Evolutionary conservation across 768 basidiomycete genomes (phyloP).

Genomic region (Boletus edulis): DNA sequence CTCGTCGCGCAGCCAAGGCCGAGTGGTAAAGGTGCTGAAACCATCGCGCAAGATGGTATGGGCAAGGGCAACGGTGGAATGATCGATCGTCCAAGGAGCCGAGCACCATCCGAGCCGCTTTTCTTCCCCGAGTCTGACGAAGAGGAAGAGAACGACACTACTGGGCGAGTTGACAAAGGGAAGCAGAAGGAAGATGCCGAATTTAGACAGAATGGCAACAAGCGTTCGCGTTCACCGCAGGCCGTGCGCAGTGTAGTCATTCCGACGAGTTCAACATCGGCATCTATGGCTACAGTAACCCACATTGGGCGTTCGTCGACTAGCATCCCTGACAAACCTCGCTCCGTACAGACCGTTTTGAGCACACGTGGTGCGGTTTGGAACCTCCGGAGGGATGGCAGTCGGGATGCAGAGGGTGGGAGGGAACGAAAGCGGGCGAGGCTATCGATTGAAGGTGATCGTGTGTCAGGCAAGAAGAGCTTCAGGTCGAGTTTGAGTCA

Average conservation of each 20-base stretch:
- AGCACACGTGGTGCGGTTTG: constrained; percentile 53
- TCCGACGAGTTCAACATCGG: not conserved
- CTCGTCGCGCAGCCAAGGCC: constrained; percentile 9
- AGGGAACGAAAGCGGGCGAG: constrained; percentile 39
- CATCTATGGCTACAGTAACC: not conserved
- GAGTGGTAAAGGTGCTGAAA: not conserved
- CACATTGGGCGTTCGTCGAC: not conserved
- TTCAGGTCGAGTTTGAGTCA: constrained; percentile 48
- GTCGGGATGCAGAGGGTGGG: constrained; percentile 11
- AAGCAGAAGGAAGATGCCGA: not conserved
- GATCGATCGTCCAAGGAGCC: constrained; percentile 8
- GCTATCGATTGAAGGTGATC: constrained; percentile 11
- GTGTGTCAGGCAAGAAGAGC: constrained; percentile 21
- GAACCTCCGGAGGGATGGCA: constrained; percentile 32
- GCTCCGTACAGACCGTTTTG: constrained; percentile 41
- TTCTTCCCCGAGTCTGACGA: constrained; percentile 27
- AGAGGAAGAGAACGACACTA: not conserved
- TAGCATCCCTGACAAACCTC: constrained; percentile 14
- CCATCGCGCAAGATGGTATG: not conserved
- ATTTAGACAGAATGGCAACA: not conserved
- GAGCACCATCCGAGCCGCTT: constrained; percentile 21
- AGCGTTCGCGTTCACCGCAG: not conserved
- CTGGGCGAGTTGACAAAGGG: not conserved
- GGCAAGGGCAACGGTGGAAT: not conserved
- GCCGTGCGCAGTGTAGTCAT: not conserved